Conservation (phyloP, 371 early-diverging fungal genomes). For the Zopfochytrium polystomum region DNA sequence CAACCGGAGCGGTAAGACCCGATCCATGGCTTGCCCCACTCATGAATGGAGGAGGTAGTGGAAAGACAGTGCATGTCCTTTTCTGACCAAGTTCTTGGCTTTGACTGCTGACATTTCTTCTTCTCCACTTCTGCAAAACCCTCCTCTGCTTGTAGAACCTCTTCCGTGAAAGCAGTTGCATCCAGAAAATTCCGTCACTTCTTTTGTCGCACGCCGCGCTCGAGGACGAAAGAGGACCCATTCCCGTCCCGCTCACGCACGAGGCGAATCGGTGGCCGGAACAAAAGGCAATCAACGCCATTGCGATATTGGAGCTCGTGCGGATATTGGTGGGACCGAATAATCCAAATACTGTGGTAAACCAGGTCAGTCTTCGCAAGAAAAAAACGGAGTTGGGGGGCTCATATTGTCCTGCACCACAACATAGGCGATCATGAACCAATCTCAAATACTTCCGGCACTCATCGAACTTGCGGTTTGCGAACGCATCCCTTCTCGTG, state of each 20-base stretch:
- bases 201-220: conserved; percentile 24
- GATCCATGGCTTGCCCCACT: no score
- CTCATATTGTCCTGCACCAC: background rate
- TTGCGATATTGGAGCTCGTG: conserved; percentile 75
- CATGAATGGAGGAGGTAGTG: no score
- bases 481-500: conserved; percentile 47
- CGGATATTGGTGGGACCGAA: conserved; percentile 86
- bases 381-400: background rate
- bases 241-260: conserved; percentile 37
- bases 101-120: no score
- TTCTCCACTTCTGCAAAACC: conserved; percentile 7
- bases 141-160: conserved; percentile 58
- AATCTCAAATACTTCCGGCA: conserved; percentile 55
- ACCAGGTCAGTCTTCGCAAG: conserved; percentile 57
- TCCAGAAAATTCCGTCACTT: conserved; percentile 68
- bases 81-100: no score
- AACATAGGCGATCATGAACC: conserved; percentile 66
- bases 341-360: conserved; percentile 76
- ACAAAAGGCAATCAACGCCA: conserved; percentile 82
- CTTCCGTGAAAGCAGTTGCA: conserved; percentile 92
- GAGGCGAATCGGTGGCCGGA: conserved; percentile 46
- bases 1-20: no score
- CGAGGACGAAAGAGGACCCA: conserved; percentile 19
- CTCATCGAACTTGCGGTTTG: conserved; percentile 51
- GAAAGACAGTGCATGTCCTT: no score